A percentile compares a stretch with the other conserved stretches of the same genome.
Evolutionary conservation across 345 rosid genomes (phyloP).

Genomic region (Syzygium aqueum): DNA sequence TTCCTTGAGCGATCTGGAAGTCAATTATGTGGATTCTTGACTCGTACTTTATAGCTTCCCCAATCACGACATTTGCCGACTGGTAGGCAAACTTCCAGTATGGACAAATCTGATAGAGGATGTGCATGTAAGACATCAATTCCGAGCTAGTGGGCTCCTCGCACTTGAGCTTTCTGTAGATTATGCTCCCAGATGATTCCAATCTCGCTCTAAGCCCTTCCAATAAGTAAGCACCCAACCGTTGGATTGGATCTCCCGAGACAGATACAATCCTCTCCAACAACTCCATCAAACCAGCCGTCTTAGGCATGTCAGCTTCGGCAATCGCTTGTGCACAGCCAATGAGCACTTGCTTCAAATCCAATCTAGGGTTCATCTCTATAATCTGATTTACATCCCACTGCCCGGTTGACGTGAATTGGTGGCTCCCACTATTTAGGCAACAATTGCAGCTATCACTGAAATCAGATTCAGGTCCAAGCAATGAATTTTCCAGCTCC

Average conservation of each 20-base stretch:
- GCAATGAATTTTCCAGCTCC: constrained; percentile 55
- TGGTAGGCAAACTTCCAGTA: constrained; percentile 87
- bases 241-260: constrained; percentile 72
- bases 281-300: constrained; percentile 46
- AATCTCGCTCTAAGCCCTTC: constrained; percentile 94
- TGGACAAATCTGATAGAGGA: constrained; percentile 70
- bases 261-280: constrained; percentile 90
- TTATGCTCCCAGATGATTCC: constrained; percentile 77
- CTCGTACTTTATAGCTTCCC: constrained; percentile 57
- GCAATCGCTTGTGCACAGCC: constrained; percentile 60
- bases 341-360: constrained; percentile 53
- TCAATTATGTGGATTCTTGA: constrained; percentile 70
- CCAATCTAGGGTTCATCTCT: constrained; percentile 45
- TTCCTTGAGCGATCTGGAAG: constrained; percentile 39
- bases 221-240: constrained; percentile 81
- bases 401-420: constrained; percentile 15
- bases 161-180: constrained; percentile 78
- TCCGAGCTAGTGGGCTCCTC: constrained; percentile 77
- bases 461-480: constrained; percentile 54
- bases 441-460: constrained; percentile 41
- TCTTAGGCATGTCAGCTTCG: constrained; percentile 33
- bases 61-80: constrained; percentile 63
- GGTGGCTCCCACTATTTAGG: constrained; percentile 28
- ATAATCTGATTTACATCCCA: constrained; percentile 40
- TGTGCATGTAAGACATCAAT: constrained; percentile 84